Conservation (phyloP, 1,139 yeast species). For the Kodamaea ohmeri region DNA sequence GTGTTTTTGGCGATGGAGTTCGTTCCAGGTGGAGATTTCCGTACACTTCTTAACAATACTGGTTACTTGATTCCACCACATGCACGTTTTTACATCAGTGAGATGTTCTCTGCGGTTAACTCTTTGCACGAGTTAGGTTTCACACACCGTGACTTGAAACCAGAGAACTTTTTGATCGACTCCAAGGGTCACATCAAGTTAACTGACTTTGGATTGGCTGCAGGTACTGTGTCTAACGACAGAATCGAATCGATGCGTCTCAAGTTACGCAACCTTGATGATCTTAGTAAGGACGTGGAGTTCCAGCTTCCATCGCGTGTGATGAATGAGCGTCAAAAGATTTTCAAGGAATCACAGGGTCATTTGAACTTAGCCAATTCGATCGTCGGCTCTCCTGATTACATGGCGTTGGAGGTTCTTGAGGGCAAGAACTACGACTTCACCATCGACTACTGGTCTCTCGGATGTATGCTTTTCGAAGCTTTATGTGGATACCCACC, state of each 20-base stretch:
- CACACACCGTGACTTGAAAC: constrained; percentile 95
- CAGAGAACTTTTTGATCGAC: constrained; percentile 94
- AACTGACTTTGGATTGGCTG: constrained; percentile 96
- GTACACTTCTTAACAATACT: constrained; percentile 90
- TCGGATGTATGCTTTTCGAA: constrained; percentile 93
- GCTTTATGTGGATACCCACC: constrained; percentile 96
- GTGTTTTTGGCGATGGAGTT: constrained; percentile 97
- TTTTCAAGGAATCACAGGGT: constrained; percentile 73
- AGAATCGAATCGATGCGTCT: constrained; percentile 91
- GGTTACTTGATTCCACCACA: constrained; percentile 92
- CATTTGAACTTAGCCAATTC: constrained; percentile 79
- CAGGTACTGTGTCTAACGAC: constrained; percentile 91
- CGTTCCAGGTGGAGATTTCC: constrained; percentile 98
- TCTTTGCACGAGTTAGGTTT: constrained; percentile 93
- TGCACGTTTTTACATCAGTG: constrained; percentile 90
- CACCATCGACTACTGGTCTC: constrained; percentile 98
- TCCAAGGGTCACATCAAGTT: constrained; percentile 93
- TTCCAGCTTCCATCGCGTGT: constrained; percentile 73
- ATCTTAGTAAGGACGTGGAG: constrained; percentile 57
- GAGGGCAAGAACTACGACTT: constrained; percentile 93
- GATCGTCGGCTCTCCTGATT: constrained; percentile 97
- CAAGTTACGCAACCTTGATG: constrained; percentile 77
- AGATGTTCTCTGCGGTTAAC: constrained; percentile 94
- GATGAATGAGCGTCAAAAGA: constrained; percentile 81
- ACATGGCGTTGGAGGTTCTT: constrained; percentile 96